A percentile compares a stretch with the other conserved stretches of the same genome.
These are phyloP conservation scores for Amanita rimosa DNA, from an alignment of 768 basidiomycete species.

Conservation along the genomic window DNA sequence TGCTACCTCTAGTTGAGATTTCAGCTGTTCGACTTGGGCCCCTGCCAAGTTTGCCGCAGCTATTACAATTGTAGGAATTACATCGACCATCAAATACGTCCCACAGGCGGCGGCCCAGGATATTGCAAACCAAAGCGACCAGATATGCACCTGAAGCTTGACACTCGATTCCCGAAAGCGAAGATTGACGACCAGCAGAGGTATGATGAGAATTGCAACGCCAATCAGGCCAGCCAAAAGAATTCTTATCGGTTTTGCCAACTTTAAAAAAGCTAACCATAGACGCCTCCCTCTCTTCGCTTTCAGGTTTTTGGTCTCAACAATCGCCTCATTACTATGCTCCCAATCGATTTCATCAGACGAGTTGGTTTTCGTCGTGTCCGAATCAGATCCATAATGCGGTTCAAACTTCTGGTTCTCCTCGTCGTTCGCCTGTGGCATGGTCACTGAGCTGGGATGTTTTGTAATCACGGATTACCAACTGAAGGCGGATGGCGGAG, in stretches of 20 bases:
- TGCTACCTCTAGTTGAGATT: constrained; percentile 55
- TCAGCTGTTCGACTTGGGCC: constrained; percentile 53
- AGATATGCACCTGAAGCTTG: constrained; percentile 45
- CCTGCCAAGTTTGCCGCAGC: constrained; percentile 42
- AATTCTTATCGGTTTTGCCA: constrained; percentile 47
- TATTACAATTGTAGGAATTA: constrained; percentile 46
- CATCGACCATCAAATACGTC: constrained; percentile 56
- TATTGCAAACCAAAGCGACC: constrained; percentile 61
- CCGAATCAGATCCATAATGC: neutral
- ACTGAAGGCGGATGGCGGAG: no score
- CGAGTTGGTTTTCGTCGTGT: constrained; percentile 41
- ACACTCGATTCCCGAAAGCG: constrained; percentile 39
- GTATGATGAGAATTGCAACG: constrained; percentile 53
- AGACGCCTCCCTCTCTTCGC: constrained; percentile 53
- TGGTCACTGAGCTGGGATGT: no score
- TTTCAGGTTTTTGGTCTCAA: constrained; percentile 22
- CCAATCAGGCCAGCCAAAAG: constrained; percentile 50
- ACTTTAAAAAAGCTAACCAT: constrained; percentile 57
- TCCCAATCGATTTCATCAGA: constrained; percentile 74
- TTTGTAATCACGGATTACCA: no score
- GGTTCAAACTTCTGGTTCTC: neutral
- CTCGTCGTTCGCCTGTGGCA: neutral
- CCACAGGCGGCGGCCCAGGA: constrained; percentile 51
- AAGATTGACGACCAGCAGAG: constrained; percentile 56
- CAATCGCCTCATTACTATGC: constrained; percentile 35